A percentile compares a stretch with the other conserved stretches of the same genome.
These are phyloP conservation scores for Xylariaceae sp. DNA, from an alignment of 2,329 filamentous ascomycete species.

Conservation along the genomic window DNA sequence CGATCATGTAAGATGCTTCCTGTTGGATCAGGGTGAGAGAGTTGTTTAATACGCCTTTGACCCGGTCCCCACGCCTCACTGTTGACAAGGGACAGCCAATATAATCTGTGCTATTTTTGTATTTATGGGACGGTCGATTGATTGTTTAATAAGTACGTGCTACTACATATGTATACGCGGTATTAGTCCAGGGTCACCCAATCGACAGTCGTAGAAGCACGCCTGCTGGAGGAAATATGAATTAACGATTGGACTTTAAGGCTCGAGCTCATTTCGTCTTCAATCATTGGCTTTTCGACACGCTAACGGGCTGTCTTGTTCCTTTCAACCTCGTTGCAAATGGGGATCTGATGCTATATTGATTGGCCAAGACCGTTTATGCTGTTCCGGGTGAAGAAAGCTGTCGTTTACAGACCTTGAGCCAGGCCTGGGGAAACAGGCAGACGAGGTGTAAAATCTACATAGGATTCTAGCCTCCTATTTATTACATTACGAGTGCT, in stretches of 20 bases:
- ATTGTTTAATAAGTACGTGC: background rate
- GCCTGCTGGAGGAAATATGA: background rate
- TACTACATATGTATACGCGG: background rate
- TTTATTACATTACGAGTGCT: too few relatives aligned
- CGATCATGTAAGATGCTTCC: background rate
- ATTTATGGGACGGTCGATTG: background rate
- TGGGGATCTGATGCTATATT: slow-evolving; percentile 2
- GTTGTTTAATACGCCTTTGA: background rate
- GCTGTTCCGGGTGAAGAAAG: background rate
- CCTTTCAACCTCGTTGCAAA: slow-evolving; percentile 6
- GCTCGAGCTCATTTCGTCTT: background rate
- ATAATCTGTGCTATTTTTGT: background rate
- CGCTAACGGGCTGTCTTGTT: slow-evolving; percentile 5
- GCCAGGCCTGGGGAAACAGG: background rate
- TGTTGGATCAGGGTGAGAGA: background rate
- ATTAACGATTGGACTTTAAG: background rate
- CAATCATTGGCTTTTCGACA: slow-evolving; percentile 11
- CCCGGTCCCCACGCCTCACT: background rate
- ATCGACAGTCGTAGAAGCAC: background rate
- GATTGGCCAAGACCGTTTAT: background rate
- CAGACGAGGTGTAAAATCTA: too few relatives aligned
- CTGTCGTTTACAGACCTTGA: too few relatives aligned
- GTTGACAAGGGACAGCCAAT: background rate
- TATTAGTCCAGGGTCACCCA: background rate
- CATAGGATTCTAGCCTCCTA: too few relatives aligned